phyloP scores from a whole-genome alignment of 306 rosid species.

The Begonia masoniana region DNA sequence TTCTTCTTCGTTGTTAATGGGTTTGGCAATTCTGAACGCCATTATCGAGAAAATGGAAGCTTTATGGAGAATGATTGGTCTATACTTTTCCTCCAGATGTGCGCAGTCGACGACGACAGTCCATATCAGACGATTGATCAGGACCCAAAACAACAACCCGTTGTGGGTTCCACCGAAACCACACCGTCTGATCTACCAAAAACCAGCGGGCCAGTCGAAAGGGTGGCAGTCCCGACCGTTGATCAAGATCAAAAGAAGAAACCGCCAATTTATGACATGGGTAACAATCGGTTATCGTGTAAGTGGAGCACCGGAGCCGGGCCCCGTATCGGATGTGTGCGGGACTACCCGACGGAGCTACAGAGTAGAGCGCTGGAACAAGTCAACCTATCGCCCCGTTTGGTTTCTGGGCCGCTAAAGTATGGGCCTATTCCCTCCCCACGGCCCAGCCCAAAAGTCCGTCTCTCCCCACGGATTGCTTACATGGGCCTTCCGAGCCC shows the following conservation, averaged over 20 bases:
- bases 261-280: not conserved
- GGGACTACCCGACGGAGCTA: slow-evolving; percentile 57
- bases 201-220: not conserved
- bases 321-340: slow-evolving; percentile 46
- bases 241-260: slow-evolving; percentile 15
- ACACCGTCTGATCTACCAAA: not conserved
- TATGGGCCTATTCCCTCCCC: slow-evolving; percentile 54
- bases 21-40: too few species aligned
- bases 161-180: slow-evolving; percentile 10
- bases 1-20: not conserved
- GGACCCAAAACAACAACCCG: slow-evolving; percentile 15
- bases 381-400: slow-evolving; percentile 50
- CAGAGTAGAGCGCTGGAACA: slow-evolving; percentile 65
- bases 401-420: slow-evolving; percentile 6
- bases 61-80: not conserved
- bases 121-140: slow-evolving; percentile 14
- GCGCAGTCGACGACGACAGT: slow-evolving; percentile 68
- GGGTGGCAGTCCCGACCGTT: slow-evolving; percentile 8
- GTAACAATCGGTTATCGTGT: slow-evolving; percentile 11
- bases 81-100: slow-evolving; percentile 27
- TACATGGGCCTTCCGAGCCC: slow-evolving; percentile 51
- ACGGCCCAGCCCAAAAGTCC: slow-evolving; percentile 59
- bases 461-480: slow-evolving; percentile 50
- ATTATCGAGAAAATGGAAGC: not conserved
- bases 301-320: slow-evolving; percentile 57